These are phyloP conservation scores for Rhizoclosmatium sp. DNA, from an alignment of 192 early-diverging fungal species.

Conservation along the genomic window DNA sequence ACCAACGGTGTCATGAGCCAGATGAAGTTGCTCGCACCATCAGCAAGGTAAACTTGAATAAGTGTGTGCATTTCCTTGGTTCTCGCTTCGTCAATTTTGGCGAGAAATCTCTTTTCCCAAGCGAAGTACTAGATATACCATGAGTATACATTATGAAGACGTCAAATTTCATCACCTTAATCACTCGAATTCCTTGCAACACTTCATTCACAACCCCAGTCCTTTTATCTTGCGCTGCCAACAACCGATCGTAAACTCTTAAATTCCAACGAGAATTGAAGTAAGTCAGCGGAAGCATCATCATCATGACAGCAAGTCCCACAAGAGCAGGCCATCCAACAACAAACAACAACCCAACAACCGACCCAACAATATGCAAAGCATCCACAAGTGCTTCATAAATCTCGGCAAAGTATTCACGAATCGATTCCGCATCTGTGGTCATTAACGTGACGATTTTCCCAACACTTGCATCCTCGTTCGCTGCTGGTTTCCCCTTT, in stretches of 20 bases:
- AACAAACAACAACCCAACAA: slow-evolving; percentile 35
- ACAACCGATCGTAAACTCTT: slow-evolving; percentile 45
- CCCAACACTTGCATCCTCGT: slow-evolving; percentile 38
- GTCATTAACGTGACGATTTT: slow-evolving; percentile 57
- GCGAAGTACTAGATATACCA: slow-evolving; percentile 42
- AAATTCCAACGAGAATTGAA: slow-evolving; percentile 24
- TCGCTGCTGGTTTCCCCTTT: neutral
- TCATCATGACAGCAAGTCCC: slow-evolving; percentile 37
- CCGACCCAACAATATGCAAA: slow-evolving; percentile 11
- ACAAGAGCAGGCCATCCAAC: slow-evolving; percentile 45
- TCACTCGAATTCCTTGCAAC: slow-evolving; percentile 53
- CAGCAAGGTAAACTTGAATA: slow-evolving; percentile 9
- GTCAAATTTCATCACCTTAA: slow-evolving; percentile 40
- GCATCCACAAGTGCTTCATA: slow-evolving; percentile 28
- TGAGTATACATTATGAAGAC: neutral
- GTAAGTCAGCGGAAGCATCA: slow-evolving; percentile 38
- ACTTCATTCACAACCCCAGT: slow-evolving; percentile 73
- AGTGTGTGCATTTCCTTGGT: slow-evolving; percentile 39
- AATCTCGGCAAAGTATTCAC: slow-evolving; percentile 18
- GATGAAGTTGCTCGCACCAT: slow-evolving; percentile 36
- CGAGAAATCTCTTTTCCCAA: slow-evolving; percentile 45
- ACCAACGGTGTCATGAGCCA: slow-evolving; percentile 53
- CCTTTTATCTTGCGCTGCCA: slow-evolving; percentile 66
- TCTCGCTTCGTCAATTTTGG: slow-evolving; percentile 42
- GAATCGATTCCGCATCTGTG: slow-evolving; percentile 40